Conservation (phyloP, 176 grass and related monocot genomes). For the Alloteropsis semialata region DNA sequence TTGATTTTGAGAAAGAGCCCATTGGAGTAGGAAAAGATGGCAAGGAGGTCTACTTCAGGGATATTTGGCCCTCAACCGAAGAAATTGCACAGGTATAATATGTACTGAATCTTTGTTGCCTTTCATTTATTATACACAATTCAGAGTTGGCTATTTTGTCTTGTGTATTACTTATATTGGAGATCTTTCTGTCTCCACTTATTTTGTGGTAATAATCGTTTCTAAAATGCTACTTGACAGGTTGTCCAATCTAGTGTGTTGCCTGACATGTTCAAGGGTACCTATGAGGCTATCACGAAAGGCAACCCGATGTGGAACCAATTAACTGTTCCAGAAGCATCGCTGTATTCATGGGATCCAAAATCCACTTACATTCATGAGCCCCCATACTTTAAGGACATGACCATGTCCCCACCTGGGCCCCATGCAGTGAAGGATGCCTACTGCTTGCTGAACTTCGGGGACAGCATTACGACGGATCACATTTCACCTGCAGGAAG, state of each 20-base stretch:
- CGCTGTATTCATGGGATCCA: conserved; percentile 80
- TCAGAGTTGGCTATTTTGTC: not conserved
- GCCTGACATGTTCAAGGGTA: conserved; percentile 93
- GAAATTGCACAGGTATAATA: conserved; percentile 77
- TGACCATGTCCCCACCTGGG: conserved; percentile 88
- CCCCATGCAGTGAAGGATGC: conserved; percentile 69
- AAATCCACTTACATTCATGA: conserved; percentile 93
- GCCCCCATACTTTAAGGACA: conserved; percentile 82
- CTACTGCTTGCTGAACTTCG: conserved; percentile 84
- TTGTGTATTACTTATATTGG: not conserved
- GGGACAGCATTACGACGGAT: conserved; percentile 91
- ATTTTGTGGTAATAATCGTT: conserved; percentile 11
- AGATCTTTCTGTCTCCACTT: conserved; percentile 14
- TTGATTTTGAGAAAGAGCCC: conserved; percentile 97
- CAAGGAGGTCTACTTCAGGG: conserved; percentile 80
- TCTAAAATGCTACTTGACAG: conserved; percentile 43
- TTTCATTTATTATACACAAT: conserved; percentile 6
- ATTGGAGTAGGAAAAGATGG: conserved; percentile 89
- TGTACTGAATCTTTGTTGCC: conserved; percentile 8
- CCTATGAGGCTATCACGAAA: conserved; percentile 87
- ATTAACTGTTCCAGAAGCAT: conserved; percentile 64
- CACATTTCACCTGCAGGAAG: conserved; percentile 95
- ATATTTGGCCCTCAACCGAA: conserved; percentile 97
- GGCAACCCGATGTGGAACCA: conserved; percentile 93
- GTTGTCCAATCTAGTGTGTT: conserved; percentile 82